phyloP scores from a whole-genome alignment of 1,139 yeast genomes.

The Sugiyamaella japonica region DNA sequence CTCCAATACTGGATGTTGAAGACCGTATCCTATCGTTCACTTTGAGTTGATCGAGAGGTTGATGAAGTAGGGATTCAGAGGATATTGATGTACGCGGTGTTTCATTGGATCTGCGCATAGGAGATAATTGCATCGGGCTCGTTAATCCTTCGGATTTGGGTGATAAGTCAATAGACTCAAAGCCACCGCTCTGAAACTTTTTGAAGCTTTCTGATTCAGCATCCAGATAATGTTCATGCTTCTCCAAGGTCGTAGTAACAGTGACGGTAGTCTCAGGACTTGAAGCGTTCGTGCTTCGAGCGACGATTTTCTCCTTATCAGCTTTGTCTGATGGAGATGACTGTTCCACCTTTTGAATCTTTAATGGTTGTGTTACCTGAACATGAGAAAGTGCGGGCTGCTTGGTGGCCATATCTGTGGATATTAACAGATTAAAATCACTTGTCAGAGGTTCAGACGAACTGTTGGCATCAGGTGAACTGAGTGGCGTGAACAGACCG shows the following conservation, averaged over 20 bases:
- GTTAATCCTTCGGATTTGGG: not conserved
- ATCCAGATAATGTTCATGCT: not conserved
- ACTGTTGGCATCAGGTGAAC: not conserved
- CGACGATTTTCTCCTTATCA: not conserved
- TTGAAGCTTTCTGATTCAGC: not conserved
- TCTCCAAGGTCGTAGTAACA: not conserved
- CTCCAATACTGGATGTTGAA: conserved; percentile 13
- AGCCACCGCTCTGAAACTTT: not conserved
- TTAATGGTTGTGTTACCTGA: not conserved
- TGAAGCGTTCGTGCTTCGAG: not conserved
- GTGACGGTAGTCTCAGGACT: not conserved
- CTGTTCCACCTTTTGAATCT: not conserved
- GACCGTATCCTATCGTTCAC: conserved; percentile 2
- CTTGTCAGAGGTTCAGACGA: not conserved
- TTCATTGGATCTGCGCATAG: conserved; percentile 9
- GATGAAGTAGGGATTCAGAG: conserved; percentile 7
- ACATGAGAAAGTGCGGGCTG: not conserved
- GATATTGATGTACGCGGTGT: conserved; percentile 14
- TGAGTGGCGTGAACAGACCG: not conserved
- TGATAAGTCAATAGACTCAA: not conserved
- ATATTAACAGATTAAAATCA: too few relatives aligned
- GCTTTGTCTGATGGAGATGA: not conserved
- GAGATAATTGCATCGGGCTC: conserved; percentile 8
- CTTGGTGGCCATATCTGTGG: too few relatives aligned
- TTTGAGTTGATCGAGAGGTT: not conserved